These are phyloP conservation scores for Tripidium arundinaceum DNA, from an alignment of 202 grass and related monocot genomes.

Conservation along the genomic window DNA sequence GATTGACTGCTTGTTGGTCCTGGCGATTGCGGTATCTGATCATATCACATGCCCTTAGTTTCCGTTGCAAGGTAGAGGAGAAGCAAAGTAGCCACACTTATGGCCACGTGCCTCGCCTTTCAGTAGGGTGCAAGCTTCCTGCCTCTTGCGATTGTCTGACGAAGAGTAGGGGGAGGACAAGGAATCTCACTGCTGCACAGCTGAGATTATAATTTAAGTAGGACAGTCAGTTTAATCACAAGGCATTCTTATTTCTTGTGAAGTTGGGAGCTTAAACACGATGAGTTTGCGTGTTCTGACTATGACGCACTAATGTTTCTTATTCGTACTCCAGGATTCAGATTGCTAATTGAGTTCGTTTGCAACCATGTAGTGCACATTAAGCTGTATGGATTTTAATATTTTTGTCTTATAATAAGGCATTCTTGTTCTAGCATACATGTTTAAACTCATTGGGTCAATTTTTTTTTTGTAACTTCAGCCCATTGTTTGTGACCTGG, in stretches of 20 bases:
- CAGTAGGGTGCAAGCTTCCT: background rate
- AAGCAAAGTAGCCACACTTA: background rate
- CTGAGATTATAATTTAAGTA: background rate
- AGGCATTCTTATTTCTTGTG: background rate
- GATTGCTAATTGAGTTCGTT: background rate
- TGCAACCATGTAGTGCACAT: background rate
- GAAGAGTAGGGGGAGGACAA: background rate
- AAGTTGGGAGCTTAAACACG: background rate
- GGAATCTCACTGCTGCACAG: background rate
- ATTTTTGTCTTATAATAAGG: background rate
- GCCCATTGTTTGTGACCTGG: constrained; percentile 99
- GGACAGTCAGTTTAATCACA: background rate
- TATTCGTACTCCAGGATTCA: background rate
- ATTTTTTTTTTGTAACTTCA: constrained; percentile 47
- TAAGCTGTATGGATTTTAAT: background rate
- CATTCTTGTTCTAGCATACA: background rate
- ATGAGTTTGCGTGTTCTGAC: background rate
- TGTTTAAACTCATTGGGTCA: background rate
- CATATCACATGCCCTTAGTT: background rate
- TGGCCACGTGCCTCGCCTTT: background rate
- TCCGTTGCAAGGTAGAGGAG: background rate
- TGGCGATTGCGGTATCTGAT: background rate
- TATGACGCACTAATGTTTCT: background rate
- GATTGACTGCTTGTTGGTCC: background rate
- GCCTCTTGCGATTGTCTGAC: background rate